Evolutionary conservation across 2,329 filamentous ascomycete genomes (phyloP), one percentile per base, ranked within the genome.

Genomic region (Conoideocrella luteorostrata): DNA sequence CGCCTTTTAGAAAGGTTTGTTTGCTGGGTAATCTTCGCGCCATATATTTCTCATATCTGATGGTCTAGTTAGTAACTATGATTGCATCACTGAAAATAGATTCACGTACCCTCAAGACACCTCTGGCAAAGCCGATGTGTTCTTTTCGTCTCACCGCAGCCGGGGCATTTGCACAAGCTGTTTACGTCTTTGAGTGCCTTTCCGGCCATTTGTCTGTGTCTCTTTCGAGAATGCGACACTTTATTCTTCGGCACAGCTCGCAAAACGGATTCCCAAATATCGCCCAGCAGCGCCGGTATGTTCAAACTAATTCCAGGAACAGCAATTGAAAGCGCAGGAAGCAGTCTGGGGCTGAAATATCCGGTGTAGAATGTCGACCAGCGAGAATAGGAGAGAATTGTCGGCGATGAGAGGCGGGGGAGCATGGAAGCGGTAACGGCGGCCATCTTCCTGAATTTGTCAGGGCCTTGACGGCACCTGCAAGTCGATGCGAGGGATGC

Each of bases 211-310:
- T 95, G 89, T 57, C 94, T 81, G 61, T 89, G 84, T 55, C 93
- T 79, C 75, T 89, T 95, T 72, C 93, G 95, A 73, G 88, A 88
- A 66, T 98, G 88, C 33, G 91, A 96, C 26, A 89, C 94, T 78
- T 97, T 98, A 72, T 95, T 97, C 77, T 98, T 98, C 5, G 93
- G 93, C 13, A 97, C 93, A 1, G 93, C 93, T 52, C 83, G 83
- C 53, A 98, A 74, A 36, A 98, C 78, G 5, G 87, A 89, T 54
- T 96, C 91, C 91, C 91, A 97, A 57, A 98, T 82, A 50, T 86
- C 86, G 44, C 79, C 82, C 18, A 95, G 68, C n/a, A 89, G 60
- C 39, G 71, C 78, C 7, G 72, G 72, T 10, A 77, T 56, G 45
- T 67, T 68, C 45, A 74, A 59, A 52, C 80, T 74, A 51, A 87